Percentiles rank a stretch among this genome's conserved stretches.
Conservation (phyloP, 208 protist species). For the Trypanosoma boissoni region DNA sequence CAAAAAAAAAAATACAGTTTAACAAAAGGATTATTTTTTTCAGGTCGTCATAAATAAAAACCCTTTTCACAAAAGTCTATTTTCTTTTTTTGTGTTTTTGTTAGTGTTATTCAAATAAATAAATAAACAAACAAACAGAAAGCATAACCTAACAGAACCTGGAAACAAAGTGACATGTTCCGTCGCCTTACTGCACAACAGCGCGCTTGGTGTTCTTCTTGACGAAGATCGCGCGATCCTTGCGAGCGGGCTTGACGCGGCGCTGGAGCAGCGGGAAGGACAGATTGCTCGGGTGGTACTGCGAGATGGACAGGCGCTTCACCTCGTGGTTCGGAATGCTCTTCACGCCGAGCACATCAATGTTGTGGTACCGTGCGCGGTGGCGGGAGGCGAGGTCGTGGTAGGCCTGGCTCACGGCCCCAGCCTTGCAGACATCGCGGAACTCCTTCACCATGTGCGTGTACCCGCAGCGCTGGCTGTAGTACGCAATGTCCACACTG, state of each 20-base stretch:
- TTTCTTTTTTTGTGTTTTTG: not conserved
- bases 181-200: conserved; percentile 9
- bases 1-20: not conserved
- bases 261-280: conserved; percentile 91
- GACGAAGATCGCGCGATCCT: conserved; percentile 57
- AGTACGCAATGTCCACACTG: conserved; percentile 97
- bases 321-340: conserved; percentile 87
- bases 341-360: conserved; percentile 96
- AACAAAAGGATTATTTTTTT: too few species aligned
- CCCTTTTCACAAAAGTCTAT: not conserved
- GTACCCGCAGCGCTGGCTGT: conserved; percentile 97
- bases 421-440: conserved; percentile 94
- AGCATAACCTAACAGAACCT: too few species aligned
- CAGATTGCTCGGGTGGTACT: conserved; percentile 90
- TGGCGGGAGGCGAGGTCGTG: conserved; percentile 97
- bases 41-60: too few species aligned
- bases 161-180: not conserved
- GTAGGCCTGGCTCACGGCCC: conserved; percentile 97
- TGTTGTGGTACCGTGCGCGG: conserved; percentile 91
- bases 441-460: conserved; percentile 99
- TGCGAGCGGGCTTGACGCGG: conserved; percentile 24
- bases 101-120: not conserved
- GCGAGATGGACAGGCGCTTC: conserved; percentile 34
- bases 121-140: too few species aligned
- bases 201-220: conserved; percentile 90